phyloP scores from a whole-genome alignment of 805 yeast genomes.

The Schwanniomyces vanrijiae region DNA sequence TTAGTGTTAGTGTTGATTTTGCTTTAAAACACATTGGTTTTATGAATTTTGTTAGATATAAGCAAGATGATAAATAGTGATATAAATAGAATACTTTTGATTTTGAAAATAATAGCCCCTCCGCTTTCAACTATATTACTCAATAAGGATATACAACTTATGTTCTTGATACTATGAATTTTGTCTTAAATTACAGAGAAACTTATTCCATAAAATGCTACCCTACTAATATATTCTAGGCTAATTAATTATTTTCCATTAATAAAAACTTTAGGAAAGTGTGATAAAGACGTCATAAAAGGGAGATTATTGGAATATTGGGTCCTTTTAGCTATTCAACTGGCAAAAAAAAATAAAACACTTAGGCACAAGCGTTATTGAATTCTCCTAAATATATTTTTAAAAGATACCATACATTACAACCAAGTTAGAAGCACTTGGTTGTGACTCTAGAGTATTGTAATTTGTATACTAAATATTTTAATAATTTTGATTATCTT shows the following conservation, averaged over 20 bases:
- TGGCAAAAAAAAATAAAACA: slow-evolving; percentile 64
- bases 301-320: slow-evolving; percentile 65
- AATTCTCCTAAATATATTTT: slow-evolving; percentile 30
- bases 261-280: slow-evolving; percentile 36
- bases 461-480: slow-evolving; percentile 36
- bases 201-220: slow-evolving; percentile 41
- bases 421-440: slow-evolving; percentile 31
- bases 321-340: slow-evolving; percentile 63
- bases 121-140: slow-evolving; percentile 27
- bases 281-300: too few species aligned
- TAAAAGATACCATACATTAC: slow-evolving; percentile 29
- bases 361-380: slow-evolving; percentile 63
- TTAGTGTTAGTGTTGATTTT: slow-evolving; percentile 79
- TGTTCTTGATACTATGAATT: slow-evolving; percentile 41
- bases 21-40: slow-evolving; percentile 72
- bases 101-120: slow-evolving; percentile 43
- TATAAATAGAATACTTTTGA: slow-evolving; percentile 53
- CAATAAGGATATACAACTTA: slow-evolving; percentile 55
- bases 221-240: slow-evolving; percentile 59
- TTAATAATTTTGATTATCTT: slow-evolving; percentile 47
- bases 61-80: slow-evolving; percentile 37
- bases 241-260: slow-evolving; percentile 54
- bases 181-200: slow-evolving; percentile 50
- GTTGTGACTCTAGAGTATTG: slow-evolving; percentile 52
- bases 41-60: slow-evolving; percentile 56